phyloP scores from a whole-genome alignment of 768 basidiomycete species.

The Rhizopogon vulgaris region DNA sequence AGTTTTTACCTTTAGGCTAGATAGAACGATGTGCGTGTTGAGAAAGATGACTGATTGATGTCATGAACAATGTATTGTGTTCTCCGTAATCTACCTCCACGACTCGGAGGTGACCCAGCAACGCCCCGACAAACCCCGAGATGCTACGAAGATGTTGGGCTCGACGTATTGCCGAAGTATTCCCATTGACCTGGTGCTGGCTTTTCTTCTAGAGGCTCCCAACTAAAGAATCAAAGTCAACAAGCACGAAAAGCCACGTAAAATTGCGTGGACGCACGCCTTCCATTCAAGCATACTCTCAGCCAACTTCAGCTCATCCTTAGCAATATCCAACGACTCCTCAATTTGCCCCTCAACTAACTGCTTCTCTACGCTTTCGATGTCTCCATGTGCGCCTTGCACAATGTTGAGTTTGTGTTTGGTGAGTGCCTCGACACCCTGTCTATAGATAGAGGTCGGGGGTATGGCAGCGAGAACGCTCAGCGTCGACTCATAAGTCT shows the following conservation, averaged over 20 bases:
- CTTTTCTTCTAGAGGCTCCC: slow-evolving; percentile 84
- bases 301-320: slow-evolving; percentile 73
- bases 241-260: slow-evolving; percentile 2
- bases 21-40: not conserved
- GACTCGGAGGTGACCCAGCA: not conserved
- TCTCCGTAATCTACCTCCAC: not conserved
- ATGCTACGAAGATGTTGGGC: slow-evolving; percentile 25
- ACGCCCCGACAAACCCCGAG: slow-evolving; percentile 26
- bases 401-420: slow-evolving; percentile 72
- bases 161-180: slow-evolving; percentile 57
- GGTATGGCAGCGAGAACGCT: slow-evolving; percentile 64
- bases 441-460: slow-evolving; percentile 81
- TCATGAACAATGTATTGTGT: not conserved
- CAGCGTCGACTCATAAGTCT: slow-evolving; percentile 77
- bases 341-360: slow-evolving; percentile 86
- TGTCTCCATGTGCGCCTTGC: slow-evolving; percentile 59
- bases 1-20: not conserved
- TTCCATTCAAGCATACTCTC: slow-evolving; percentile 93
- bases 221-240: slow-evolving; percentile 39
- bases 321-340: slow-evolving; percentile 74
- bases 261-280: slow-evolving; percentile 56
- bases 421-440: slow-evolving; percentile 82
- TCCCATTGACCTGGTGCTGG: slow-evolving; percentile 85
- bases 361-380: slow-evolving; percentile 62
- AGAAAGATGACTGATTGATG: not conserved